phyloP scores from a whole-genome alignment of 2,329 filamentous ascomycete genomes.

The Colletotrichum tamarilloi region DNA sequence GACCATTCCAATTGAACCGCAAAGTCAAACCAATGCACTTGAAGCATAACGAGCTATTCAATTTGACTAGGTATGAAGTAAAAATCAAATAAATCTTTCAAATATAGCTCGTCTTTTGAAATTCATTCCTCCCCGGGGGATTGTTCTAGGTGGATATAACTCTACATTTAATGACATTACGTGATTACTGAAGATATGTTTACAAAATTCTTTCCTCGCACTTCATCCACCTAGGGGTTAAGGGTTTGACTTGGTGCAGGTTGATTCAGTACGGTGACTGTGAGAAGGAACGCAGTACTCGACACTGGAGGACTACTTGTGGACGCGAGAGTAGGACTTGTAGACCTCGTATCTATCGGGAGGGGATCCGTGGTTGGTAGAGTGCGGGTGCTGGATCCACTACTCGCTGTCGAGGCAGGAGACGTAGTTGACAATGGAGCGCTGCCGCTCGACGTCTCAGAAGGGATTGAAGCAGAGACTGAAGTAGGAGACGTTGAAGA shows the following conservation, averaged over 20 bases:
- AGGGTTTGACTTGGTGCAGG: background rate
- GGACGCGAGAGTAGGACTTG: background rate
- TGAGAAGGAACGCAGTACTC: background rate
- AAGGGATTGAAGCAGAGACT: background rate
- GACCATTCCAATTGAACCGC: no score
- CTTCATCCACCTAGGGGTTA: background rate
- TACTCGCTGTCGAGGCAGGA: background rate
- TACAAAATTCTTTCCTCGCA: background rate
- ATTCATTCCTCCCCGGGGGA: no score
- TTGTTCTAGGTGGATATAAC: rapidly evolving
- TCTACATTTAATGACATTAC: background rate
- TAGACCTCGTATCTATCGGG: no score
- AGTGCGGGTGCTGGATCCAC: background rate
- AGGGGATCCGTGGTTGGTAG: background rate
- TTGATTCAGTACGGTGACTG: background rate
- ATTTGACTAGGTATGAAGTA: rapidly evolving
- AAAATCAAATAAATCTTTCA: no score
- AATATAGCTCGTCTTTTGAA: no score
- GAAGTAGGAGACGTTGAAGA: background rate
- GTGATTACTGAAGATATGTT: background rate
- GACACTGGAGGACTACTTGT: background rate
- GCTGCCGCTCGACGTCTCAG: no score
- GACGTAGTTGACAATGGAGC: background rate
- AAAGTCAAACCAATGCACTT: no score
- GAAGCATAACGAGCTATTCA: no score